Evolutionary conservation across 208 protist genomes (phyloP), one percentile per base, ranked within the genome.

Genomic region (Novymonas esmeraldas): DNA sequence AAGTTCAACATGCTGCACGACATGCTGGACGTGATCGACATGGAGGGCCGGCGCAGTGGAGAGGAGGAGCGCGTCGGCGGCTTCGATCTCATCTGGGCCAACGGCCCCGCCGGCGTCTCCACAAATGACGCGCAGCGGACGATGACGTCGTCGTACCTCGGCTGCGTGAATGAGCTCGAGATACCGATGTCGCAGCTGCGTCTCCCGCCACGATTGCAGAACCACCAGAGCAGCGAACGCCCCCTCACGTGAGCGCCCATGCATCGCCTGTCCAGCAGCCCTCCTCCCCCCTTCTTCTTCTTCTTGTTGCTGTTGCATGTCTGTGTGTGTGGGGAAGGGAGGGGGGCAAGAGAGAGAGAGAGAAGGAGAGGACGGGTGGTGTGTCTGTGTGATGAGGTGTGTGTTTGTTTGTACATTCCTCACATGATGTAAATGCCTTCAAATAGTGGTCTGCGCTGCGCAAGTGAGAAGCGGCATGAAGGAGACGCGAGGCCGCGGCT

Each of bases 1-100:
- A 99, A 99, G 79, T 97, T 91, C 50, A 96, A 94, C 72, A 69
- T 99, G 68, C 78, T 99, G 20, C 70, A 98, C 16, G 90, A 97
- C 72, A 94, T 96, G 86, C 92, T 97, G 54, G 93, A 94, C 60
- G 83, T 97, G 11, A 73, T 97, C 42, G 93, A 97, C 45, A 61
- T 97, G 70, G 90, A 97, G 71, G 79, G 80, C 33, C 83, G 90
- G 2, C 83, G 83, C 2, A 81, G 58, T 16, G 89, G 90, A 0
- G 85, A 89, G 11, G 90, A 95, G 73, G 69, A 76, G 49, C 88
- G 93, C 3, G 70, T 96, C 7, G 93, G 93, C 41, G 93, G 93
- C 14, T 97, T 97, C 62, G 93, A 97, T 59, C 64, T 96, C 2
- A 96, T 97, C 64, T 96, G 87, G 85, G 64, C 75, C 42, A 95